Percentiles rank a stretch among this genome's conserved stretches.
phyloP scores from a whole-genome alignment of 1,284 basidiomycete genomes.

The Ceratobasidium sp. region DNA sequence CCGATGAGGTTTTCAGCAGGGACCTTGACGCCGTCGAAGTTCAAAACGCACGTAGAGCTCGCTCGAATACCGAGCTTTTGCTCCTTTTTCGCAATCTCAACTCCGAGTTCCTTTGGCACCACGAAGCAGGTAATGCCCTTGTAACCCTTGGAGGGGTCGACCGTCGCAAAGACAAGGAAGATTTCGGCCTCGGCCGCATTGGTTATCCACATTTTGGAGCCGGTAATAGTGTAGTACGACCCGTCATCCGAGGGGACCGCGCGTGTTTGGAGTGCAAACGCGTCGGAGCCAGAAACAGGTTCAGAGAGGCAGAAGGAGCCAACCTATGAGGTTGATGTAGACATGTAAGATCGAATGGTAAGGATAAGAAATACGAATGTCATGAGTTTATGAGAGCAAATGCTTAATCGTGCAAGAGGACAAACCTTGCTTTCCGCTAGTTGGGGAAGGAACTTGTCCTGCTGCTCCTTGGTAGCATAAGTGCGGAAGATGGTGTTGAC shows the following conservation, averaged over 20 bases:
- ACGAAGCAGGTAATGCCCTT: slow-evolving; percentile 99
- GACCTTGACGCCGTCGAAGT: slow-evolving; percentile 94
- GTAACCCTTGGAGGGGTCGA: slow-evolving; percentile 94
- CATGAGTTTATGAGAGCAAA: neutral
- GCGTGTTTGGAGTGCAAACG: slow-evolving; percentile 94
- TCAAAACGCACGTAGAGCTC: slow-evolving; percentile 95
- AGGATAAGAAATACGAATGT: neutral
- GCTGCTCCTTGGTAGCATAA: slow-evolving; percentile 84
- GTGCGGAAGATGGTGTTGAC: slow-evolving; percentile 94
- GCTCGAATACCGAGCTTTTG: slow-evolving; percentile 97
- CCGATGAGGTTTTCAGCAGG: slow-evolving; percentile 95
- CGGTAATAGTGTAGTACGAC: slow-evolving; percentile 87
- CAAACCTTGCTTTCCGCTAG: slow-evolving; percentile 79
- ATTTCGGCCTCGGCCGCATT: slow-evolving; percentile 97
- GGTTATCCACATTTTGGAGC: slow-evolving; percentile 99
- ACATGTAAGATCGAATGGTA: slow-evolving; percentile 19
- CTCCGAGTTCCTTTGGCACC: slow-evolving; percentile 94
- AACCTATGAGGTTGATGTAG: slow-evolving; percentile 59
- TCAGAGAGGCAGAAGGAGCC: slow-evolving; percentile 98
- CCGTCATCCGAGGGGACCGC: slow-evolving; percentile 75
- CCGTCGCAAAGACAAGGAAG: slow-evolving; percentile 94
- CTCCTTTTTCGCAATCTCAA: slow-evolving; percentile 98
- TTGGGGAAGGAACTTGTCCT: slow-evolving; percentile 88
- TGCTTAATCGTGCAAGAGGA: slow-evolving; percentile 21
- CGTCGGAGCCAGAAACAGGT: slow-evolving; percentile 91